Evolutionary conservation across 2,329 filamentous ascomycete species (phyloP), one percentile per base, ranked within the genome.

Genomic region (Fusarium nematophilum): DNA sequence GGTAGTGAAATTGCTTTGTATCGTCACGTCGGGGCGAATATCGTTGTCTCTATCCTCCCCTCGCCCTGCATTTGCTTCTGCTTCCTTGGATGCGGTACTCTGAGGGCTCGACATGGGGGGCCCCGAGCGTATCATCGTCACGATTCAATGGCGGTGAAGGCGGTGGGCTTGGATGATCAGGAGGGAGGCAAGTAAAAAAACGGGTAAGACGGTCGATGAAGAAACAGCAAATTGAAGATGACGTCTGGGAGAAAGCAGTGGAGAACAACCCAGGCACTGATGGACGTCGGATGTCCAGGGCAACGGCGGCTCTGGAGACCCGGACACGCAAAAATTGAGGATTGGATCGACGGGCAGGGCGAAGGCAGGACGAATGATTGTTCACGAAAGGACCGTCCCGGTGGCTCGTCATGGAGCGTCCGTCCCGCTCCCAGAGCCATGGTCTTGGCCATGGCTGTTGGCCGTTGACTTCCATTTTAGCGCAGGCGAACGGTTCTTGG

Each of bases 111-210:
- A 64, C 31, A 46, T 42, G 31, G 33, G 37, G 18, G 18, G 26
- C 26, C 44, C 31, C n/a, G 38, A 29, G 29, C 42, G 31, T 29
- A 21, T 37, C 17, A 33, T 53, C 21, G 27, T 38, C 7, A 9
- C 33, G 34, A 29, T 47, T 38, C 33, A 53, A 57, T 60, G 51
- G 60, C 60, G 59, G 60, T 64, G 55, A 63, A 52, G 31, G 39
- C 18, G 26, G 17, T 46, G 50, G 21, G 50, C 21, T 17, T 34
- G 8, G 50, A 52, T 38, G 45, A 57, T 62, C 40, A 52, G 40
- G 46, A 63, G 29, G 29, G 9, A 33, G 31, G 27, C 23, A 13
- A 33, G 11, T n/a, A 37, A 30, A 10, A n/a, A n/a, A n/a, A 5
- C 8, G 29, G 5, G 4, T 11, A n/a, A 38, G 30, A 48, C 55